Evolutionary conservation across 2,329 filamentous ascomycete genomes (phyloP).

Genomic region (Gyromitra esculenta): DNA sequence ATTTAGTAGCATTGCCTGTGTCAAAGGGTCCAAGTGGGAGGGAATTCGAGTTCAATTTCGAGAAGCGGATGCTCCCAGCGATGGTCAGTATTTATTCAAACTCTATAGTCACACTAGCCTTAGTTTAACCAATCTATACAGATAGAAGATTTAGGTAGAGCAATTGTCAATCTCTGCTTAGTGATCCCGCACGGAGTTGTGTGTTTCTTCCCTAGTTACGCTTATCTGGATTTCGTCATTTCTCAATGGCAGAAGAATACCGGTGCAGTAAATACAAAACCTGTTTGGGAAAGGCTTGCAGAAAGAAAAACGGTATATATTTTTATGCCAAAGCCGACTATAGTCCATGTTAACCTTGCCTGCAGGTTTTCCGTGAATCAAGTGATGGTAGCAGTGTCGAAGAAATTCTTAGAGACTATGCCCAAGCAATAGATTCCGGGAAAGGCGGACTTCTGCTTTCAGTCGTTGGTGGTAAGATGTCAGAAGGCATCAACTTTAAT

Average conservation of each 20-base stretch:
- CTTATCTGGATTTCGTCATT: constrained; percentile 81
- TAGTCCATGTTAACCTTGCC: not conserved
- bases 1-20: constrained; percentile 81
- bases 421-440: constrained; percentile 69
- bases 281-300: constrained; percentile 70
- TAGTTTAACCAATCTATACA: constrained; percentile 54
- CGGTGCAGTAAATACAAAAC: constrained; percentile 59
- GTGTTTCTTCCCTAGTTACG: constrained; percentile 94
- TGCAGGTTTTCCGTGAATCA: constrained; percentile 61
- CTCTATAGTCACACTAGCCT: constrained; percentile 23
- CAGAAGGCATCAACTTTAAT: constrained; percentile 98
- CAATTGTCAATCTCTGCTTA: constrained; percentile 75
- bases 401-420: constrained; percentile 77
- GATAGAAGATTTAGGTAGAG: constrained; percentile 76
- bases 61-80: constrained; percentile 73
- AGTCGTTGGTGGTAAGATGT: constrained; percentile 93
- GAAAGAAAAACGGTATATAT: constrained; percentile 71
- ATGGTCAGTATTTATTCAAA: constrained; percentile 64
- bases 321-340: not conserved
- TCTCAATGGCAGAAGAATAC: constrained; percentile 68
- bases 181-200: constrained; percentile 88
- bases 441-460: constrained; percentile 83
- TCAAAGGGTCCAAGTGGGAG: constrained; percentile 63
- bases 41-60: constrained; percentile 87
- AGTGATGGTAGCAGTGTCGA: constrained; percentile 67